Base-by-base conservation (phyloP, 768 basidiomycete species). In the Clathrus columnatus region DNA sequence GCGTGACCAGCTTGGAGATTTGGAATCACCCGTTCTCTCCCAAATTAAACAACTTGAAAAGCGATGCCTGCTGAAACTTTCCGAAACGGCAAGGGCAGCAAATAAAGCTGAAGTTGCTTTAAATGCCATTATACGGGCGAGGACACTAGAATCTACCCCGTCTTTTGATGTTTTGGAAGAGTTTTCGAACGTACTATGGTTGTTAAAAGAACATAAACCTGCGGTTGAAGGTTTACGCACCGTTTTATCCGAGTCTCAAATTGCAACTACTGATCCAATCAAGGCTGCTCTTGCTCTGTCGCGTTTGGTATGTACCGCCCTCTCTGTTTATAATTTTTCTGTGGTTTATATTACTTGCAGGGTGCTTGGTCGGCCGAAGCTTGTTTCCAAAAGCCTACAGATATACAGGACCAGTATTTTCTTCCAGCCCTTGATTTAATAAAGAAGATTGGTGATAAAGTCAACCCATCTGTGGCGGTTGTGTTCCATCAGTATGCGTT, bases 321-420 rank as follows among this genome's bases (percentile, higher is more conserved):
- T 51, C 32, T 29, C 10, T 18, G 24, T 10, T 16, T 2, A 7
- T 48, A 46, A 44, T 10, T 21, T 2, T 2, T 7, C 45, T 50
- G 27, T 48, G 42, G 5, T 32, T 8, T 21, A 5, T 10, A 0
- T 24, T 36, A 41, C 18, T 46, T 29, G 52, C 60, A 97, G 92
- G 96, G 95, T 8, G 76, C 85, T 10, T 99, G 96, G 96, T 85
- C 81, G 21, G 80, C 90, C 6, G 83, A 89, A 62, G 92, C 96
- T 1, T 87, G 87, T 56, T 67, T 95, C 24, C 84, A 87, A 61
- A 87, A 86, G 47, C 83, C 92, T 0, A 72, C 76, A 16, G 78
- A 83, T 26, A 91, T 96, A 51, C 78, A 79, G 59, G 63, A 70
- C 0, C 72, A 75, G 3, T 94, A 81, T 66, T 98, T 98, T 65